Percentiles rank a stretch among this genome's conserved stretches.
Evolutionary conservation across 2,329 filamentous ascomycete species (phyloP).

Genomic region (Monilinia laxa): DNA sequence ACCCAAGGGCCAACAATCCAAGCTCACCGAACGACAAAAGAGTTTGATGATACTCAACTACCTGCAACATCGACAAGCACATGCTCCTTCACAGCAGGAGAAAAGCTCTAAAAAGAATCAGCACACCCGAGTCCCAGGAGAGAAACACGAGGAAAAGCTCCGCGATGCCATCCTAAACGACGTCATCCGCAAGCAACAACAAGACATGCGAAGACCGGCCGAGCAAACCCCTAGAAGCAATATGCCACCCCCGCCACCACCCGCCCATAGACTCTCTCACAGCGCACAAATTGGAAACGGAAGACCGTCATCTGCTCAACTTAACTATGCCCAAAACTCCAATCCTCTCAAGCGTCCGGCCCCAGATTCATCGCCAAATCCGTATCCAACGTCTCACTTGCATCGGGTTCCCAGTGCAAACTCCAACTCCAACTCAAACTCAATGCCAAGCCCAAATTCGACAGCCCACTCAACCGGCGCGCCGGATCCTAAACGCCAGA

Average conservation of each 20-base stretch:
- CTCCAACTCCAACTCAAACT: neutral
- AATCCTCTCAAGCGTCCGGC: slow-evolving; percentile 3
- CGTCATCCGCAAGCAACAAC: neutral
- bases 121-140: too few species aligned
- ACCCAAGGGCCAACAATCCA: neutral
- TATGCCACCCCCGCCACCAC: slow-evolving; percentile 1
- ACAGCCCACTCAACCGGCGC: neutral
- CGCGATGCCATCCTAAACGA: neutral
- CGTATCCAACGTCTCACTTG: too few species aligned
- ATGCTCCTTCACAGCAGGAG: neutral
- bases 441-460: neutral
- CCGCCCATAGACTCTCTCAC: neutral
- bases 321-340: neutral
- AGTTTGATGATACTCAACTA: neutral
- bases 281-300: neutral
- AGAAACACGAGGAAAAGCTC: neutral
- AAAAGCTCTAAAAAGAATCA: too few species aligned
- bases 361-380: neutral
- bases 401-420: neutral
- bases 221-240: neutral
- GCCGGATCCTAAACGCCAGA: neutral
- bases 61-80: neutral
- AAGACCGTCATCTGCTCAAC: neutral
- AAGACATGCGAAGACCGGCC: neutral
- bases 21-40: slow-evolving; percentile 1